Conservation (phyloP, 2,329 filamentous ascomycete species). For the Pseudonectria buxi region DNA sequence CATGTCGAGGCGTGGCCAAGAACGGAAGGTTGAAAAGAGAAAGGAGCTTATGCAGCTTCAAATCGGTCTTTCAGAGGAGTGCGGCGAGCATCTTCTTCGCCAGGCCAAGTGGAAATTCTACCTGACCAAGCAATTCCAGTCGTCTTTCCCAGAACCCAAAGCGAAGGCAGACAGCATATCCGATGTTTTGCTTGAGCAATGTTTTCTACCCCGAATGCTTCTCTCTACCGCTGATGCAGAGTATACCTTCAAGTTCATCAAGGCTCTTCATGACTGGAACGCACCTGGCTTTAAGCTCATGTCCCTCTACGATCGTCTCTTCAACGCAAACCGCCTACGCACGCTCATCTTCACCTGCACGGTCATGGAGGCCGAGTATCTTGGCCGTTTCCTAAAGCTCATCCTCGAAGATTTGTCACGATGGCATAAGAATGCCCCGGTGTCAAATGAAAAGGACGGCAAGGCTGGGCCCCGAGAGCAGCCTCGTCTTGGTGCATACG, state of each 20-base stretch:
- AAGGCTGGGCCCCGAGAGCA: conserved; percentile 32
- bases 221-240: conserved; percentile 83
- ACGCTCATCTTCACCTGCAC: conserved; percentile 84
- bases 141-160: conserved; percentile 67
- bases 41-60: conserved; percentile 62
- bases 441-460: conserved; percentile 35
- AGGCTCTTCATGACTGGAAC: conserved; percentile 77
- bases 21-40: conserved; percentile 59
- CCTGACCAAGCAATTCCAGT: conserved; percentile 66
- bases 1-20: conserved; percentile 57
- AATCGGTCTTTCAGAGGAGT: conserved; percentile 65
- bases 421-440: conserved; percentile 73
- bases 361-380: conserved; percentile 81
- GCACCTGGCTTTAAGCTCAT: conserved; percentile 83
- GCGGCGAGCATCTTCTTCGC: conserved; percentile 60
- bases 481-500: conserved; percentile 66
- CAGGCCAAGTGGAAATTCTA: conserved; percentile 62
- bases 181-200: conserved; percentile 77
- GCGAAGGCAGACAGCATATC: conserved; percentile 62
- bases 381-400: conserved; percentile 86
- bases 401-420: conserved; percentile 69
- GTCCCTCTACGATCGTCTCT: conserved; percentile 75
- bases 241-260: conserved; percentile 80
- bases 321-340: conserved; percentile 73
- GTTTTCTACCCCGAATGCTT: conserved; percentile 80